Evolutionary conservation across 1,139 yeast genomes (phyloP), one percentile per base, ranked within the genome.

Genomic region (Saccharomyces hybrid): DNA sequence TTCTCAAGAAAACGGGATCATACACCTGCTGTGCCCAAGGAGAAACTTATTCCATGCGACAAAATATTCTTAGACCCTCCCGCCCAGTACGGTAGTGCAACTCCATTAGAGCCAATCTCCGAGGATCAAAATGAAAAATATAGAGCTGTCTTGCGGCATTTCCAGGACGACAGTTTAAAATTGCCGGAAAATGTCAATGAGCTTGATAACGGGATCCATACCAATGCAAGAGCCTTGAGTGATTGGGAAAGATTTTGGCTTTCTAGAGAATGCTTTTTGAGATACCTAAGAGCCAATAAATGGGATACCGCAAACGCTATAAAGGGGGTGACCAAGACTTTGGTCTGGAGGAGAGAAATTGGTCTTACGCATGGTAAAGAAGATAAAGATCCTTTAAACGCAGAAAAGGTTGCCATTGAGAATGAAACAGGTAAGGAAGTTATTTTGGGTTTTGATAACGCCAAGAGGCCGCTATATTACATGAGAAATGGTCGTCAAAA

Each of bases 401-500:
- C 88, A 1, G 87, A 84, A 2, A 62, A 80, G 51, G 85, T 85
- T 2, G 79, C 81, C 7, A 76, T 73, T 1, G 97, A 91, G 72
- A 88, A 88, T 69, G 84, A 78, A 62, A 86, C 96, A 0, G 99
- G 98, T 47, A 93, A 93, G 67, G 85, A 90, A 65, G 80, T 89
- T 32, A 80, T 91, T 55, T 73, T 93, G 31, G 99, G 99, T 9
- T 93, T 78, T 67, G 98, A 93, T 69, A 82, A 83, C 60, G 88
- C 86, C 60, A 79, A 84, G 55, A 77, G 98, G 61, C 97, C 98
- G 1, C 85, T 96, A 64, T 75, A 90, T 41, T 90, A 89, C 66
- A 77, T 93, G 68, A 83, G 89, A 65, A 93, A 95, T 28, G 97
- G 97, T 23, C 80, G 95, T 61, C 98, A 93, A 70, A 93, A 93